These are phyloP conservation scores for Triglochin maritima DNA, from an alignment of 106 monocot species.

Conservation along the genomic window DNA sequence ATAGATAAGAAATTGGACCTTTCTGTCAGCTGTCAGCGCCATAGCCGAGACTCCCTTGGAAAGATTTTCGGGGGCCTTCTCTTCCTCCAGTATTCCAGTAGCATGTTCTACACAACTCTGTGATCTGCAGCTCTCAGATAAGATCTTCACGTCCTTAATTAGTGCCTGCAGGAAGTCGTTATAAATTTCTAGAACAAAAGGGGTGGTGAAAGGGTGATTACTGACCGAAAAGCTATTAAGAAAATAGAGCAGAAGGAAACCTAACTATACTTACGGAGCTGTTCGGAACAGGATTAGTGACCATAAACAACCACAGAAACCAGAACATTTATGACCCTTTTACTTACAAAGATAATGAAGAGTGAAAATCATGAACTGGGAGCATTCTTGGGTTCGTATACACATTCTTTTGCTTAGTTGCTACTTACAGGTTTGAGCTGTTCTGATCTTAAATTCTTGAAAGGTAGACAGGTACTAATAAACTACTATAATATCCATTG, in stretches of 20 bases:
- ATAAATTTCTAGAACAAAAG: neutral
- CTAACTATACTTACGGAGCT: too few relatives aligned
- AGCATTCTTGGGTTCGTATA: too few relatives aligned
- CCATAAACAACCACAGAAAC: too few relatives aligned
- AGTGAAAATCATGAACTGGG: too few relatives aligned
- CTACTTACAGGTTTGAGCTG: too few relatives aligned
- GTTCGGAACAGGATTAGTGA: too few relatives aligned
- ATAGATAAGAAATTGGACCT: conserved; percentile 21
- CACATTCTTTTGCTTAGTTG: too few relatives aligned
- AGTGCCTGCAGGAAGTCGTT: conserved; percentile 31
- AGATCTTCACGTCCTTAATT: conserved; percentile 46
- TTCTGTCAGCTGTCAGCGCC: conserved; percentile 48
- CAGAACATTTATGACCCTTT: too few relatives aligned
- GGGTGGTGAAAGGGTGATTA: neutral
- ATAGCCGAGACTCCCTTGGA: conserved; percentile 78
- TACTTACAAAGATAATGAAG: too few relatives aligned
- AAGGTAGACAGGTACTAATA: too few relatives aligned
- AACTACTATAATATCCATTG: too few relatives aligned
- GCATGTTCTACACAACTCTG: conserved; percentile 89
- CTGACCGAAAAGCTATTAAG: neutral
- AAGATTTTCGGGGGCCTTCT: conserved; percentile 68
- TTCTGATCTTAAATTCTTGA: too few relatives aligned
- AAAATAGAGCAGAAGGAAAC: neutral
- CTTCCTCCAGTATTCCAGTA: conserved; percentile 78
- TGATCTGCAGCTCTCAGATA: conserved; percentile 73